Conservation (phyloP, 768 basidiomycete genomes). For the Rhodotorula paludigena region DNA sequence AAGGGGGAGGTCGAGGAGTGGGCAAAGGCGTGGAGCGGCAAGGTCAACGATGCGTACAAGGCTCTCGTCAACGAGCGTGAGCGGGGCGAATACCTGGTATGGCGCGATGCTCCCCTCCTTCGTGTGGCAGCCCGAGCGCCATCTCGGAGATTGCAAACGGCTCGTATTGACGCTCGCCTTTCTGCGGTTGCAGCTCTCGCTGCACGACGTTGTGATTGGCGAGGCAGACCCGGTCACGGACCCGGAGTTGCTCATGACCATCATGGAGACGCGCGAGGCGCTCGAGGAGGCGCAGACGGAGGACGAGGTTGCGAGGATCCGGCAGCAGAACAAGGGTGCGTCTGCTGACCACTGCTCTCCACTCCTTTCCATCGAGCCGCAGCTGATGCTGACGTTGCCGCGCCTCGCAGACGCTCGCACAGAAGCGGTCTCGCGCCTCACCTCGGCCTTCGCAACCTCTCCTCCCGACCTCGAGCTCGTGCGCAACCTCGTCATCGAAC, state of each 20-base stretch:
- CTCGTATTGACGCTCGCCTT: not conserved
- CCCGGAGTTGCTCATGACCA: conserved; percentile 1
- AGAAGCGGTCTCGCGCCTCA: conserved; percentile 42
- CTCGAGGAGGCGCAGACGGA: conserved; percentile 48
- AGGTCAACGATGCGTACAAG: conserved; percentile 74
- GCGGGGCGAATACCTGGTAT: conserved; percentile 50
- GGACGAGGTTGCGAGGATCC: conserved; percentile 45
- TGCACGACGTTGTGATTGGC: conserved; percentile 42
- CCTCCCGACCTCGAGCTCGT: not conserved
- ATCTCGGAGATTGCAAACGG: too few relatives aligned
- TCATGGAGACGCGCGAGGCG: conserved; percentile 49
- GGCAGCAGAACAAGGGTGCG: conserved; percentile 46
- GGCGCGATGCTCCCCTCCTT: not conserved
- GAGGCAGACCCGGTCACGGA: conserved; percentile 43
- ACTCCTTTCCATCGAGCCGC: not conserved
- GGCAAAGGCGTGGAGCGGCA: conserved; percentile 46
- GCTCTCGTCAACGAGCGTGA: conserved; percentile 44
- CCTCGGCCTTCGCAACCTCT: conserved; percentile 47
- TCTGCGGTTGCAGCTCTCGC: conserved; percentile 40
- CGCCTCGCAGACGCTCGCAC: not conserved
- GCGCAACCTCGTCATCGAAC: not conserved
- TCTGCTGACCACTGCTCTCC: not conserved
- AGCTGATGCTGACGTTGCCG: not conserved
- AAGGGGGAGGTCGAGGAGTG: conserved; percentile 43
- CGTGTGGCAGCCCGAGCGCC: too few relatives aligned